These are phyloP conservation scores for Penicillium tannophilum DNA, from an alignment of 495 filamentous ascomycete genomes.

Conservation along the genomic window DNA sequence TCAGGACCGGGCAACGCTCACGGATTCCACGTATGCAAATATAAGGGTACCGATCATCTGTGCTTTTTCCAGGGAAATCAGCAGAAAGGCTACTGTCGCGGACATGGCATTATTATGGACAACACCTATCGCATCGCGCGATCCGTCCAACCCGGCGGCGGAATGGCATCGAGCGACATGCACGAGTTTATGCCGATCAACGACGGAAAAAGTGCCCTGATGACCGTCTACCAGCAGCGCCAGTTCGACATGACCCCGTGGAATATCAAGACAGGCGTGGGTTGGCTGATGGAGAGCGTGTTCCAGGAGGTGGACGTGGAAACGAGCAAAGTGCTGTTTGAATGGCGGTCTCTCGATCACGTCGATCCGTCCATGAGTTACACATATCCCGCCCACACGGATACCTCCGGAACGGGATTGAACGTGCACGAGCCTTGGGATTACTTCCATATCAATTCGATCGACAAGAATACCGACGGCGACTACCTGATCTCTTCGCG, in stretches of 20 bases:
- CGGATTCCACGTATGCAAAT: constrained; percentile 48
- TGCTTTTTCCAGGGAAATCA: constrained; percentile 59
- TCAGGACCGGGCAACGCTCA: constrained; percentile 45
- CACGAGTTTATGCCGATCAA: constrained; percentile 54
- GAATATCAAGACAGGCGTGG: constrained; percentile 50
- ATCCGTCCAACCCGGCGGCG: constrained; percentile 45
- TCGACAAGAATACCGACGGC: constrained; percentile 59
- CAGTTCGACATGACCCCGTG: constrained; percentile 54
- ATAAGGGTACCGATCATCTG: constrained; percentile 51
- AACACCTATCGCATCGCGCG: constrained; percentile 51
- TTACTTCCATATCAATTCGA: constrained; percentile 67
- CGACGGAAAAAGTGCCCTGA: constrained; percentile 52
- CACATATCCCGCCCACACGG: constrained; percentile 47
- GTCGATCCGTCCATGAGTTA: constrained; percentile 49
- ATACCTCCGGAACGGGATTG: constrained; percentile 49
- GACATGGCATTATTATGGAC: constrained; percentile 57
- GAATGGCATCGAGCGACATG: constrained; percentile 52
- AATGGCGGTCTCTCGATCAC: constrained; percentile 56
- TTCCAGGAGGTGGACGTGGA: constrained; percentile 56
- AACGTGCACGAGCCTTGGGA: constrained; percentile 55
- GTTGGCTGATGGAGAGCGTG: constrained; percentile 54
- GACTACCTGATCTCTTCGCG: constrained; percentile 64
- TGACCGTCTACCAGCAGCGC: constrained; percentile 59
- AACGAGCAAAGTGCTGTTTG: constrained; percentile 52
- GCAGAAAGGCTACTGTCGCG: constrained; percentile 55